Evolutionary conservation across 2,329 filamentous ascomycete genomes (phyloP), one percentile per base, ranked within the genome.

Genomic region (Aspergillus fumigatus): DNA sequence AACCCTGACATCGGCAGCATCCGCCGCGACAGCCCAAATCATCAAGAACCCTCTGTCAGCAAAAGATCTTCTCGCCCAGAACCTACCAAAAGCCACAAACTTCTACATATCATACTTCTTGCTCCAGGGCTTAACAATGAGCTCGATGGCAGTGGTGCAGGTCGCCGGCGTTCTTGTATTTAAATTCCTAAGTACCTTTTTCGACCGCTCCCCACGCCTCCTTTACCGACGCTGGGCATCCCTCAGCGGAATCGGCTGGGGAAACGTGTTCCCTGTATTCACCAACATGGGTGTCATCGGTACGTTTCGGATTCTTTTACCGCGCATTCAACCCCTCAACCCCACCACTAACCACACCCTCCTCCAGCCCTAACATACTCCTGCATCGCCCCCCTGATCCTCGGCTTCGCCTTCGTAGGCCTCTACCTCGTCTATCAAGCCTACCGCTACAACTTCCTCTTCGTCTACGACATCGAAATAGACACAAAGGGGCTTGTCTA

Each of bases 101-200:
- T 95, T 97, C 69, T 99, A 97, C 73, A 88, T 97, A 14, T 92
- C 88, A 0, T 99, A 97, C 77, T 96, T 97, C 66, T 84, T 97
- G 25, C 86, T 99, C 1, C 92, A 97, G 72, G 94, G 93, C 29
- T 72, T 97, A 48, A 87, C 85, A 3, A 84, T 92, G 59, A 89
- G 90, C 9, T 84, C 89, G 0, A 82, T 86, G 50, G 83, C 89
- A 0, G 74, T 97, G 1, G 80, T 94, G 1, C 90, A 95, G 63
- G 79, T 88, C 35, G 80, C 79, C 26, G 89, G 90, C 25, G 82
- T 96, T 26, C 67, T 91, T 21, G 77, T 93, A 23, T 90, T 89
- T 70, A 84, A 84, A 48, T 73, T 95, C 10, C 78, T 91, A 45
- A 88, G 90, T 70, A 88, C 87, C 57, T 83, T 88, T 66, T 81